Evolutionary conservation across 2,329 filamentous ascomycete genomes (phyloP).

Genomic region (Diaporthe ilicicola): DNA sequence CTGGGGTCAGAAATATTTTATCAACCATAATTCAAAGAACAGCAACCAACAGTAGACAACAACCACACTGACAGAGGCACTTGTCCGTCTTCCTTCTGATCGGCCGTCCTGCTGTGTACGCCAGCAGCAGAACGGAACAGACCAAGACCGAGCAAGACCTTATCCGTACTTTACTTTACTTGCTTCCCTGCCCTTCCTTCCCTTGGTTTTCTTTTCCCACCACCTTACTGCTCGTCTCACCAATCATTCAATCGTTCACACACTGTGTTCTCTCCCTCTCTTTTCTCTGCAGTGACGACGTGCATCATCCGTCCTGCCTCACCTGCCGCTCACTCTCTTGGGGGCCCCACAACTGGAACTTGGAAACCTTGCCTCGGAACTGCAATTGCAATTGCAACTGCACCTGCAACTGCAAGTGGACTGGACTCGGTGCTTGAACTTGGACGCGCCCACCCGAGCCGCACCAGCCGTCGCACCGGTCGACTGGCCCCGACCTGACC

Average conservation of each 20-base stretch:
- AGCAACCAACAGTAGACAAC: too few species aligned
- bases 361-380: background rate
- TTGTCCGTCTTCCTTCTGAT: too few species aligned
- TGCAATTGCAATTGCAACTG: background rate
- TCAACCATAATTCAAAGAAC: too few species aligned
- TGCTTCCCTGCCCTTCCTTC: background rate
- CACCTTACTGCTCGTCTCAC: background rate
- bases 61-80: too few species aligned
- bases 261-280: background rate
- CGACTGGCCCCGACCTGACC: background rate
- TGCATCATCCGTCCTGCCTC: slow-evolving; percentile 21
- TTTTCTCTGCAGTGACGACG: background rate
- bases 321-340: slow-evolving; percentile 21
- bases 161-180: background rate
- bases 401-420: background rate
- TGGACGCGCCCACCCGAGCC: background rate
- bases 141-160: background rate
- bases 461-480: background rate
- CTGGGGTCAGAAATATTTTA: too few species aligned
- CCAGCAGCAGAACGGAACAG: background rate
- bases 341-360: background rate
- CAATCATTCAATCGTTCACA: slow-evolving; percentile 1
- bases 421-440: background rate
- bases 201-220: background rate
- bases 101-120: too few species aligned